Evolutionary conservation across 768 basidiomycete genomes (phyloP).

Genomic region (Auricularia heimuer): DNA sequence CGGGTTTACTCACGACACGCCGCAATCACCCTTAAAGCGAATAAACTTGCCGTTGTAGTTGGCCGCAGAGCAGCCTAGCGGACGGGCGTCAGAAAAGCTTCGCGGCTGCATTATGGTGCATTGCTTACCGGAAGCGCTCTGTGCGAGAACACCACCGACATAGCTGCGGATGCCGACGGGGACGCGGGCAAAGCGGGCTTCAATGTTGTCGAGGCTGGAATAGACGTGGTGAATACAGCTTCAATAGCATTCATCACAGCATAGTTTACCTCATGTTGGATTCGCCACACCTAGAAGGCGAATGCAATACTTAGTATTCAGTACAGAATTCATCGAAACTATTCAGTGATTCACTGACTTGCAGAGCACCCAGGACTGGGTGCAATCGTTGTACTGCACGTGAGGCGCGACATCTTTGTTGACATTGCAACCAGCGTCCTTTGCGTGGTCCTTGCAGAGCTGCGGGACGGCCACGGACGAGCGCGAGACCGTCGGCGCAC

Average conservation of each 20-base stretch:
- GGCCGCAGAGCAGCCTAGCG: not conserved
- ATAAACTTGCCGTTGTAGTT: not conserved
- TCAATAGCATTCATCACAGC: not conserved
- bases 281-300: not conserved
- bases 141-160: not conserved
- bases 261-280: not conserved
- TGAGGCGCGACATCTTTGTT: not conserved
- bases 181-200: not conserved
- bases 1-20: not conserved
- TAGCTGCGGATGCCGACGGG: not conserved
- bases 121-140: not conserved
- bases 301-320: no score
- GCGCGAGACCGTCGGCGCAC: not conserved
- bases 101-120: no score
- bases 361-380: not conserved
- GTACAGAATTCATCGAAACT: no score
- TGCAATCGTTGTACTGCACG: not conserved
- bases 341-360: no score
- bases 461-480: not conserved
- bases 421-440: not conserved
- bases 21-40: not conserved
- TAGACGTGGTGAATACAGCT: not conserved
- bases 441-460: not conserved
- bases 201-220: not conserved
- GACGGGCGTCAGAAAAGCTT: no score